Evolutionary conservation across 306 rosid species (phyloP).

Genomic region (Oemleria cerasiformis): DNA sequence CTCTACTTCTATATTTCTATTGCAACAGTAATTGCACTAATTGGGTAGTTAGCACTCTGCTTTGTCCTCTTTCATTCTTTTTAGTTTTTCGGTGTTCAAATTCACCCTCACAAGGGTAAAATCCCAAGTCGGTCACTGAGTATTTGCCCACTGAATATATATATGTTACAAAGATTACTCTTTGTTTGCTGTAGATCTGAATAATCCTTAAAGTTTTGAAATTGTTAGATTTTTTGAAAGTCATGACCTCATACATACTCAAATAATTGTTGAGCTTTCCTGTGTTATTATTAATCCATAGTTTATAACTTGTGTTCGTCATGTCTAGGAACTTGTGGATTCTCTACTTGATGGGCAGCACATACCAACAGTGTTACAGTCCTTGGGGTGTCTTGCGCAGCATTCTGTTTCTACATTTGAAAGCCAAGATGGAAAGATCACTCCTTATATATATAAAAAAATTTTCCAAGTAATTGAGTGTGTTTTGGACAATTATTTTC

Average conservation of each 20-base stretch:
- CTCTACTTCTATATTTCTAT: too few species aligned
- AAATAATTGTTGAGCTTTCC: not conserved
- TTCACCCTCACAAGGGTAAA: not conserved
- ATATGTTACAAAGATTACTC: not conserved
- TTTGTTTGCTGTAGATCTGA: not conserved
- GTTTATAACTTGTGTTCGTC: constrained; percentile 12
- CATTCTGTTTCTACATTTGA: constrained; percentile 63
- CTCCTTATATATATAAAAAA: constrained; percentile 48
- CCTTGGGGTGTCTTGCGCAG: constrained; percentile 80
- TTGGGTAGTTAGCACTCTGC: too few species aligned
- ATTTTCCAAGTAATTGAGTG: constrained; percentile 62
- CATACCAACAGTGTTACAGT: constrained; percentile 79
- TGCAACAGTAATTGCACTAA: too few species aligned
- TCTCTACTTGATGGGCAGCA: constrained; percentile 51
- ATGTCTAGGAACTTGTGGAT: constrained; percentile 57
- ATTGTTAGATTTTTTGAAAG: not conserved
- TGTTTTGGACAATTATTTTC: not conserved
- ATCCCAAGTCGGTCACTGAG: not conserved
- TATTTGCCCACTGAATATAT: not conserved
- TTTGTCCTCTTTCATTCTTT: not conserved
- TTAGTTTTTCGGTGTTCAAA: not conserved
- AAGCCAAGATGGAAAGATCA: constrained; percentile 57
- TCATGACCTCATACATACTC: not conserved
- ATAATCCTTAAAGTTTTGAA: not conserved
- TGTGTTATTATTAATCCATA: not conserved